These are phyloP conservation scores for Boletellus deceptivus DNA, from an alignment of 1,284 basidiomycete genomes.

Conservation along the genomic window DNA sequence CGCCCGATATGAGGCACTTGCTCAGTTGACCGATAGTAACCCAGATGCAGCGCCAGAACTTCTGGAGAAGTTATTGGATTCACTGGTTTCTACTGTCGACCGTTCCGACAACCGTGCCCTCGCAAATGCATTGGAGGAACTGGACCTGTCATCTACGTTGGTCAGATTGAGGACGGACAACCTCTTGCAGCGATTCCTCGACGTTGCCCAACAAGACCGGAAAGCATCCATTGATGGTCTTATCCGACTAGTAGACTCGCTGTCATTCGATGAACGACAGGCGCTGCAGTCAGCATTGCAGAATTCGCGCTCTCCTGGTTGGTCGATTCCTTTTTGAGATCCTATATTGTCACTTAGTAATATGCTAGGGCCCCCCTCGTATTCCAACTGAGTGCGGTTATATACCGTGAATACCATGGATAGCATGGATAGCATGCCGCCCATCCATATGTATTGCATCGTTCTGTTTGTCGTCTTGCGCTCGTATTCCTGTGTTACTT, in stretches of 20 bases:
- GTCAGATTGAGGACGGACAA: slow-evolving; percentile 64
- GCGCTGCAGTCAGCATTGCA: slow-evolving; percentile 62
- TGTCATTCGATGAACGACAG: slow-evolving; percentile 71
- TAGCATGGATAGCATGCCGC: slow-evolving; percentile 10
- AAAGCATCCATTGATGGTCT: slow-evolving; percentile 70
- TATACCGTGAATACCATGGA: slow-evolving; percentile 7
- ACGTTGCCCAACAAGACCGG: slow-evolving; percentile 63
- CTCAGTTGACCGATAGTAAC: slow-evolving; percentile 56
- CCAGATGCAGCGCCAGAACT: slow-evolving; percentile 63
- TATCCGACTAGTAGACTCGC: slow-evolving; percentile 61
- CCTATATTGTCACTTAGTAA: slow-evolving; percentile 3
- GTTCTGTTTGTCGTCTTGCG: slow-evolving; percentile 3
- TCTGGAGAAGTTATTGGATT: slow-evolving; percentile 55
- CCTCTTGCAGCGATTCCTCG: slow-evolving; percentile 58
- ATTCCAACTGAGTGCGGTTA: slow-evolving; percentile 26
- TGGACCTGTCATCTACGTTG: slow-evolving; percentile 62
- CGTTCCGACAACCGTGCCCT: slow-evolving; percentile 52
- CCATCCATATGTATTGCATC: neutral
- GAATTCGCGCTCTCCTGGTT: slow-evolving; percentile 54
- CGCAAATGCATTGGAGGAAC: slow-evolving; percentile 61
- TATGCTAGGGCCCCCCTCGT: slow-evolving; percentile 36
- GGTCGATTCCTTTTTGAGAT: slow-evolving; percentile 22
- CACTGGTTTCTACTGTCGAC: slow-evolving; percentile 54
- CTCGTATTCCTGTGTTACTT: slow-evolving; percentile 7
- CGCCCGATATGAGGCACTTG: slow-evolving; percentile 62